Conservation (phyloP, 441 rosid species). For the Pelargonium fulgidum region DNA sequence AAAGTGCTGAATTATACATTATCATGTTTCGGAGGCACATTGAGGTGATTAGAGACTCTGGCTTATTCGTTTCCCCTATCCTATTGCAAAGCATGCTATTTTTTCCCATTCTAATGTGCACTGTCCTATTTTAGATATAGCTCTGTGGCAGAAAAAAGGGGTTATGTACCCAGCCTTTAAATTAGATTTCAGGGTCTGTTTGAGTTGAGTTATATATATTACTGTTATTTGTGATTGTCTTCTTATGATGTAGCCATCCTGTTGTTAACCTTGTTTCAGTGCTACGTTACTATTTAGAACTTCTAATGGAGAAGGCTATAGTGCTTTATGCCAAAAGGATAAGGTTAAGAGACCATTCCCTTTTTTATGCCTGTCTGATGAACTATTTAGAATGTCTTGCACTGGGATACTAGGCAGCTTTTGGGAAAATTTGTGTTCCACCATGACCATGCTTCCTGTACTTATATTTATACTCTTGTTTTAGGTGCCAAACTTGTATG, state of each 20-base stretch:
- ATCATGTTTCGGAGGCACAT: background rate
- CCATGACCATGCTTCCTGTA: too few species aligned
- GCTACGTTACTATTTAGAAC: background rate
- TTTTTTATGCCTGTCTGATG: too few species aligned
- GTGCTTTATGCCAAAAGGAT: too few species aligned
- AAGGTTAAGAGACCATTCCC: too few species aligned
- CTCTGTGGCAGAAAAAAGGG: background rate
- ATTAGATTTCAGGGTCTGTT: background rate
- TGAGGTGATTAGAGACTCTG: background rate
- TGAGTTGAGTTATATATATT: background rate
- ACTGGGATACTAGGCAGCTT: too few species aligned
- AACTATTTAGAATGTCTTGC: too few species aligned
- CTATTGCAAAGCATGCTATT: background rate
- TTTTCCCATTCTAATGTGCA: too few species aligned
- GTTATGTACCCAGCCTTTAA: background rate
- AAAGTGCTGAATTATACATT: background rate
- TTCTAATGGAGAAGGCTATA: too few species aligned
- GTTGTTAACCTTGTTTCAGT: constrained; percentile 1
- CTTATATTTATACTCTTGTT: background rate
- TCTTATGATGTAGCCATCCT: background rate
- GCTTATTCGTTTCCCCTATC: background rate
- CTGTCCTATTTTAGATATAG: too few species aligned
- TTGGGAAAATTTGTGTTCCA: too few species aligned
- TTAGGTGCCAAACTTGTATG: background rate
- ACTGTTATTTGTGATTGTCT: background rate